These are phyloP conservation scores for Spergularia bocconei DNA, from an alignment of 148 eudicot species.

Conservation along the genomic window DNA sequence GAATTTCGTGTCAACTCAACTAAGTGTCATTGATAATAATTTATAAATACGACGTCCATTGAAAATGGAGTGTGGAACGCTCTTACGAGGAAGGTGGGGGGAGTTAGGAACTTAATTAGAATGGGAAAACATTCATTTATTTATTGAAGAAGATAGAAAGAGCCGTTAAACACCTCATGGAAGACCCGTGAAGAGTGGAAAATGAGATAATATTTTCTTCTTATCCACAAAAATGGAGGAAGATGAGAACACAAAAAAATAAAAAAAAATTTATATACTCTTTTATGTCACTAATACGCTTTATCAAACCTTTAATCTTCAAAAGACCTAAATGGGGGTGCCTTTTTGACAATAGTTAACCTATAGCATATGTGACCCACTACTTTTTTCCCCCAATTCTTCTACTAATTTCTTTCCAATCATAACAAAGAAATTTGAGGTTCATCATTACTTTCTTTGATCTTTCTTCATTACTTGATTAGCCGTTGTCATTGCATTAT, in stretches of 20 bases:
- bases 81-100: no score
- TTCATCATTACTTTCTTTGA: not conserved
- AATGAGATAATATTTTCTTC: not conserved
- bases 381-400: not conserved
- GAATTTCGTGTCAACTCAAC: no score
- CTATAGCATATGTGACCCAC: not conserved
- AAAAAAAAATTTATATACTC: no score
- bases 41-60: no score
- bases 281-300: not conserved
- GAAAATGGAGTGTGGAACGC: no score
- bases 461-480: not conserved
- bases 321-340: conserved; percentile 11
- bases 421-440: not conserved
- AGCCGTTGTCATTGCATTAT: not conserved
- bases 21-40: no score
- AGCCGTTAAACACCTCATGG: not conserved
- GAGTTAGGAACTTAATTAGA: no score
- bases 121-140: not conserved
- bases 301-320: conserved; percentile 1
- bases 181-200: conserved; percentile 8
- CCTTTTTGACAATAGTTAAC: conserved; percentile 5
- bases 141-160: not conserved
- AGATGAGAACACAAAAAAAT: not conserved
- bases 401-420: not conserved
- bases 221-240: not conserved